A percentile compares a stretch with the other conserved stretches of the same genome.
Conservation (phyloP, 164 flowering plant species). For the Annona squamosa region DNA sequence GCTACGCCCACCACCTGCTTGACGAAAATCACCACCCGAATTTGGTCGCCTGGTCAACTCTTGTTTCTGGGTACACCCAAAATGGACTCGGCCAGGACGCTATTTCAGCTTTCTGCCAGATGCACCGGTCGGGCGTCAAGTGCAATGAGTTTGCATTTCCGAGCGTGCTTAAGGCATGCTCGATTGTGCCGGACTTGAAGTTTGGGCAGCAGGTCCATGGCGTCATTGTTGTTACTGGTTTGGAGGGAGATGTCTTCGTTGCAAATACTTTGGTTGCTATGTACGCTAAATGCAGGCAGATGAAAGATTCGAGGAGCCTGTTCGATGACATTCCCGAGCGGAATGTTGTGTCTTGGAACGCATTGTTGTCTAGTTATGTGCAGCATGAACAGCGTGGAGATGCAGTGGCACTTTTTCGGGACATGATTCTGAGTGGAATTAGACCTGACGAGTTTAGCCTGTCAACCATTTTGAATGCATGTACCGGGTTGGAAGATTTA, state of each 20-base stretch:
- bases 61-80: constrained; percentile 64
- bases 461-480: constrained; percentile 56
- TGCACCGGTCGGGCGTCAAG: constrained; percentile 44
- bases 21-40: constrained; percentile 57
- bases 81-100: constrained; percentile 54
- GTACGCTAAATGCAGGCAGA: constrained; percentile 65
- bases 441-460: constrained; percentile 64
- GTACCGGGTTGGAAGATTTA: constrained; percentile 42
- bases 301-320: constrained; percentile 45
- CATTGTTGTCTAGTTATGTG: constrained; percentile 54
- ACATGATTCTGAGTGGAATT: constrained; percentile 48
- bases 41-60: constrained; percentile 66
- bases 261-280: constrained; percentile 64
- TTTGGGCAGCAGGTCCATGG: constrained; percentile 66
- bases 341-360: constrained; percentile 77
- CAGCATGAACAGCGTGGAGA: constrained; percentile 39
- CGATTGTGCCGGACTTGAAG: constrained; percentile 31
- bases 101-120: constrained; percentile 34
- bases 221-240: constrained; percentile 48
- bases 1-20: constrained; percentile 49
- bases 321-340: constrained; percentile 47
- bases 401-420: constrained; percentile 50
- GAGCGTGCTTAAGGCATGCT: constrained; percentile 71
- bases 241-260: constrained; percentile 53
- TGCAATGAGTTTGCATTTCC: constrained; percentile 58